Evolutionary conservation across 805 yeast genomes (phyloP).

Genomic region (Lipomyces starkeyi): DNA sequence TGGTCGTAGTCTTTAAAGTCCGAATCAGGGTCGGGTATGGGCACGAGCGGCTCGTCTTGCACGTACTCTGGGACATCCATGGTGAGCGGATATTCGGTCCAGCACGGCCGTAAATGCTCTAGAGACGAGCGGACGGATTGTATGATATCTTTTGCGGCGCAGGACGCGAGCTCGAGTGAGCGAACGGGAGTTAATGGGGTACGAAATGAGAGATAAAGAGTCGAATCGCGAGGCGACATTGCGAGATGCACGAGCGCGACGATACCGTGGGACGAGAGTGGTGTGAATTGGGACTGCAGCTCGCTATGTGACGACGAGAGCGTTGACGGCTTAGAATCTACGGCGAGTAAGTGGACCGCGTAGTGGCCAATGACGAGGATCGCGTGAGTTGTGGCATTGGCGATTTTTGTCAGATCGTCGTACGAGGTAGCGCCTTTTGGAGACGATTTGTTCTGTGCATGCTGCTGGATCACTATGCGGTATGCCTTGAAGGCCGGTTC

Average conservation of each 20-base stretch:
- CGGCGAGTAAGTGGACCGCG: constrained; percentile 24
- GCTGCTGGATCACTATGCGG: constrained; percentile 25
- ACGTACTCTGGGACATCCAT: constrained; percentile 39
- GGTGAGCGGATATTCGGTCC: constrained; percentile 38
- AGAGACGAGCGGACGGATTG: constrained; percentile 31
- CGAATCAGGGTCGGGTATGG: constrained; percentile 2
- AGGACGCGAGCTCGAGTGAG: constrained; percentile 40
- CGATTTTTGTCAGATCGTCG: constrained; percentile 28
- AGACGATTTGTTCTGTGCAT: background rate
- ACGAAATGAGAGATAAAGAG: constrained; percentile 38
- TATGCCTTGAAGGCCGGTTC: constrained; percentile 27
- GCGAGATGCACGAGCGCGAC: constrained; percentile 39
- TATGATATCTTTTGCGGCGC: constrained; percentile 38
- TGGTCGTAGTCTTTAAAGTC: background rate
- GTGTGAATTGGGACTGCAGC: constrained; percentile 22
- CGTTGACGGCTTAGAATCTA: constrained; percentile 10
- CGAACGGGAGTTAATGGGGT: constrained; percentile 36
- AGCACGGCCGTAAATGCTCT: constrained; percentile 39
- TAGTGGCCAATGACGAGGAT: constrained; percentile 30
- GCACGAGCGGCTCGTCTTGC: constrained; percentile 37
- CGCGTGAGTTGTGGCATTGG: constrained; percentile 28
- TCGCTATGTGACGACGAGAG: background rate
- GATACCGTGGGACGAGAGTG: constrained; percentile 37
- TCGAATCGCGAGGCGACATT: constrained; percentile 39
- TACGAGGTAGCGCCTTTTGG: constrained; percentile 18